Conservation (phyloP, 164 flowering plant genomes). For the Macadamia integrifolia region DNA sequence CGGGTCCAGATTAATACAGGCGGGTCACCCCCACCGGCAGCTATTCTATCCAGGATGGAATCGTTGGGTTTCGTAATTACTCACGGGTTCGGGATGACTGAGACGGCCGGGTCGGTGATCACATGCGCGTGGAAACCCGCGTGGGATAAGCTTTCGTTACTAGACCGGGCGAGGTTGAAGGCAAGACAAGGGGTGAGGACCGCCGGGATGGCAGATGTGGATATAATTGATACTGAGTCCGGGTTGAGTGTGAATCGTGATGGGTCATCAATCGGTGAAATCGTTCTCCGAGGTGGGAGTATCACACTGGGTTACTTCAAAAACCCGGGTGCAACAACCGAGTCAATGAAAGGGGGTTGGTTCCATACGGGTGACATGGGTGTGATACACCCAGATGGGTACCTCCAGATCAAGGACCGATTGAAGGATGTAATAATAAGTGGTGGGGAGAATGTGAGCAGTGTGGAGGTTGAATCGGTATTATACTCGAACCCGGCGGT, state of each 20-base stretch:
- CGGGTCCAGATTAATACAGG: constrained; percentile 42
- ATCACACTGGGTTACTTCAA: constrained; percentile 38
- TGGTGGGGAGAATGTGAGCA: constrained; percentile 52
- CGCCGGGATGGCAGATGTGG: constrained; percentile 22
- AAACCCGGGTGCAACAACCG: constrained; percentile 24
- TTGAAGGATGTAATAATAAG: constrained; percentile 46
- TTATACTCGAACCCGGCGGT: constrained; percentile 33
- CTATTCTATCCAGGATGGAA: constrained; percentile 29
- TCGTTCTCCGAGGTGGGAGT: constrained; percentile 33
- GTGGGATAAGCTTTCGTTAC: constrained; percentile 37
- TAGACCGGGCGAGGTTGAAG: constrained; percentile 38
- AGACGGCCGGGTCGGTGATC: constrained; percentile 31
- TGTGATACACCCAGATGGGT: constrained; percentile 37
- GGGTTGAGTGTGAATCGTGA: constrained; percentile 29
- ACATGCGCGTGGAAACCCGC: constrained; percentile 43
- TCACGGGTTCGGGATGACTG: constrained; percentile 54
- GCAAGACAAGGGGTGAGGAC: constrained; percentile 46
- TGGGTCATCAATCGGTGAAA: constrained; percentile 36
- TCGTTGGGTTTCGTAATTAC: constrained; percentile 35
- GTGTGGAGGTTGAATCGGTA: constrained; percentile 50
- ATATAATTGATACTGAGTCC: constrained; percentile 22
- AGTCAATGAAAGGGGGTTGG: constrained; percentile 28
- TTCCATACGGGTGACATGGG: constrained; percentile 38
- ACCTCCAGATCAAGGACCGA: constrained; percentile 33
- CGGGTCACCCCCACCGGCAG: constrained; percentile 54